Evolutionary conservation across 2,329 filamentous ascomycete genomes (phyloP).

Genomic region (Epichloe festucae): DNA sequence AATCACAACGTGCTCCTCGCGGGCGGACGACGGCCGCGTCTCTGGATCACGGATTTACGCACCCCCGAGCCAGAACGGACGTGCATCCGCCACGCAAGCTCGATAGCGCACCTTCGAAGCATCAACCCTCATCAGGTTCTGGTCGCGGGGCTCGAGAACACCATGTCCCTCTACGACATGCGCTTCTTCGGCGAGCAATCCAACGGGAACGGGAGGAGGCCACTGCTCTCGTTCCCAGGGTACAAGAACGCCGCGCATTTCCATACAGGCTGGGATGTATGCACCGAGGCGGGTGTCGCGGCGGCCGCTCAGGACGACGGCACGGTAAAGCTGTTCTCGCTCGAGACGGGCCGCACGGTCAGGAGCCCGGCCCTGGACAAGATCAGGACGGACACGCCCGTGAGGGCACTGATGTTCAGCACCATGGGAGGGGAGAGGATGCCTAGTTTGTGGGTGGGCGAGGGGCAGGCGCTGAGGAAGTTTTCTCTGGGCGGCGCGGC

Average conservation of each 20-base stretch:
- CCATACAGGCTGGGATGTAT: constrained; percentile 39
- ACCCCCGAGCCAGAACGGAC: constrained; percentile 20
- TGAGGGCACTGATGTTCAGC: constrained; percentile 33
- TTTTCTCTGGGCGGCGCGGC: constrained; percentile 27
- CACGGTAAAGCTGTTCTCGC: constrained; percentile 35
- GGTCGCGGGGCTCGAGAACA: constrained; percentile 35
- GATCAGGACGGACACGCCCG: constrained; percentile 16
- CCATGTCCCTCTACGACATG: constrained; percentile 43
- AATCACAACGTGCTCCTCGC: constrained; percentile 35
- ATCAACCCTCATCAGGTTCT: constrained; percentile 37
- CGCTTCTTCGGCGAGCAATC: constrained; percentile 25
- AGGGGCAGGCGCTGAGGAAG: constrained; percentile 24
- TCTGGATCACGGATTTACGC: constrained; percentile 35
- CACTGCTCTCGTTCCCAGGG: constrained; percentile 34
- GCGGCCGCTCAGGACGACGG: constrained; percentile 41
- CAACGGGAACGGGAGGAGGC: constrained; percentile 14
- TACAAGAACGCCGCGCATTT: constrained; percentile 38
- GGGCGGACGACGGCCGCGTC: constrained; percentile 34
- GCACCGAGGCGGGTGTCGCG: constrained; percentile 32
- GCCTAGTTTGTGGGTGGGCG: constrained; percentile 35
- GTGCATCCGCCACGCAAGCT: constrained; percentile 22
- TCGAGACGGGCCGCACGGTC: constrained; percentile 30
- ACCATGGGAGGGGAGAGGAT: constrained; percentile 28
- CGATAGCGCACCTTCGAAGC: constrained; percentile 37
- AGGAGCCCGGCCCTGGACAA: constrained; percentile 13